phyloP scores from a whole-genome alignment of 208 protist species.

The Trypanosoma scelopori region DNA sequence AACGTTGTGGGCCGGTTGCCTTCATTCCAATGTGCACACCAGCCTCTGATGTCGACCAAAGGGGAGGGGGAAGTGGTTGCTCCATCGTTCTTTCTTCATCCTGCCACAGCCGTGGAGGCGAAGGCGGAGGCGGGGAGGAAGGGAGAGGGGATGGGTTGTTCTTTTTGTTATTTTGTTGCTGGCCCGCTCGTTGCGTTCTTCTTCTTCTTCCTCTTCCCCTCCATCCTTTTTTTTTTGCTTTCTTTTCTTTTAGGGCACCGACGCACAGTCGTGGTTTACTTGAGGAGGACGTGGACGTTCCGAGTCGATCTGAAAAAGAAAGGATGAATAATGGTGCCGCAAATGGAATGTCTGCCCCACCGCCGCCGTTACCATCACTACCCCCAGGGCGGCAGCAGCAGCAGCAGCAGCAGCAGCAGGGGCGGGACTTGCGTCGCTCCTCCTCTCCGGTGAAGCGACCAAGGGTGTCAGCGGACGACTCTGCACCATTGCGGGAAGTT shows the following conservation, averaged over 20 bases:
- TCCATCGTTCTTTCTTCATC: no score
- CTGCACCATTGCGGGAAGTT: constrained; percentile 19
- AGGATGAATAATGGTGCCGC: not conserved
- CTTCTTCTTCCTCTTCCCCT: not conserved
- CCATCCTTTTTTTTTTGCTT: constrained; percentile 5
- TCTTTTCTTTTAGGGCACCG: not conserved
- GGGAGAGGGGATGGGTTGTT: no score
- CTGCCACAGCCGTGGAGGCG: no score
- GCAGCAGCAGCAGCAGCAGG: not conserved
- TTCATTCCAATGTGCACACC: not conserved
- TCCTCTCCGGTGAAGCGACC: constrained; percentile 18
- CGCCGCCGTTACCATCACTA: no score
- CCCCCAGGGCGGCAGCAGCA: no score
- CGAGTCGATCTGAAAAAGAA: not conserved
- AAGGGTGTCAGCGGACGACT: constrained; percentile 12
- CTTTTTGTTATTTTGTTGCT: no score
- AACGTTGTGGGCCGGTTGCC: not conserved
- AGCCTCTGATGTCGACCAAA: no score
- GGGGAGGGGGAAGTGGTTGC: no score
- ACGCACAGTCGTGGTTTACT: not conserved
- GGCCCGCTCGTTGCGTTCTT: not conserved
- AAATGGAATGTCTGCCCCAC: not conserved
- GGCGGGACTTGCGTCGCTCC: not conserved
- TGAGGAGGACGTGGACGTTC: no score
- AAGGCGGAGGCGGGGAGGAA: no score